Conservation (phyloP, 208 protist genomes). For the Balamuthia mandrillaris region DNA sequence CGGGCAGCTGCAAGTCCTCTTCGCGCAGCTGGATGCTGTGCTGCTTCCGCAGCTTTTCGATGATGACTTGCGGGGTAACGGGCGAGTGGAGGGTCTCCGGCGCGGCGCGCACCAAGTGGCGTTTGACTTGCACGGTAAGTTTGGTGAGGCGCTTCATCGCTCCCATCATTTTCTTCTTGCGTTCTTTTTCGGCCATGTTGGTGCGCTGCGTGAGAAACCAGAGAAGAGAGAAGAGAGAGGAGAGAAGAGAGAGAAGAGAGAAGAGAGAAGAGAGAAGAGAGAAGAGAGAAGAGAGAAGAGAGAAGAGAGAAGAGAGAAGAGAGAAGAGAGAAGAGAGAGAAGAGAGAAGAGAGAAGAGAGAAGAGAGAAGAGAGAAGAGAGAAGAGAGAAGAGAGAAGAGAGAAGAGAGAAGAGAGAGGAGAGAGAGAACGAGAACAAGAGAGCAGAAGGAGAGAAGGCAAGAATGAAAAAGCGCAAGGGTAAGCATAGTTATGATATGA, state of each 20-base stretch:
- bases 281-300: not conserved
- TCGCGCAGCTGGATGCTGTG: slow-evolving; percentile 2
- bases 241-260: no score
- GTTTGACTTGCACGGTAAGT: not conserved
- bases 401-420: no score
- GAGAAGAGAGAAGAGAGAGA: not conserved
- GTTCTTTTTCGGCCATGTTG: not conserved
- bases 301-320: not conserved
- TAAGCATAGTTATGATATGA: no score
- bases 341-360: not conserved
- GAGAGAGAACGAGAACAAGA: no score
- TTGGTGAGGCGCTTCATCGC: slow-evolving; percentile 8
- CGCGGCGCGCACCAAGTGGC: not conserved
- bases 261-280: no score
- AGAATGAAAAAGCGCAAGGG: no score
- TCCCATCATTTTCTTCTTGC: not conserved
- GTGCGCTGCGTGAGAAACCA: not conserved
- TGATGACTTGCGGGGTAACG: not conserved
- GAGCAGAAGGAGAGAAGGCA: no score
- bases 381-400: no score
- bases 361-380: no score
- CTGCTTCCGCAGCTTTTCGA: slow-evolving; percentile 11
- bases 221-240: no score
- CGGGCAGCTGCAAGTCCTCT: not conserved
- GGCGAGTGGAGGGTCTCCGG: not conserved